Evolutionary conservation across 2,329 filamentous ascomycete species (phyloP), one percentile per base, ranked within the genome.

Genomic region (Fusarium piperis): DNA sequence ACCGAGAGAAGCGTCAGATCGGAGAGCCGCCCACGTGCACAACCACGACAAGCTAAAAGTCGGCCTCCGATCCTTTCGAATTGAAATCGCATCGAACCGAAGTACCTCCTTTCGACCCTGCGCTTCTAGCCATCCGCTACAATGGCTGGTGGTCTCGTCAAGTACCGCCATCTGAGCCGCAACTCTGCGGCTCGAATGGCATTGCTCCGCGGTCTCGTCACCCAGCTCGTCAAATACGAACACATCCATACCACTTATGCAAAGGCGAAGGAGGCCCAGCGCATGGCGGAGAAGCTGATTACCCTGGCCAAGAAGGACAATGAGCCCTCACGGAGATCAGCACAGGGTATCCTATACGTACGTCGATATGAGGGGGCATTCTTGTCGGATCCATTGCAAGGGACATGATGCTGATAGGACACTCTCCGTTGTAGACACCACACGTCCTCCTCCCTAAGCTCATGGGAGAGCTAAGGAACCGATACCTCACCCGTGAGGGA

Each of bases 251-350:
- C 96, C 57, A 97, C 96, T 84, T 98, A 93, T 88, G 91, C 92
- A 81, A 98, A 98, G 85, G 96, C 96, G 53, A 99, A 98, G 84
- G 96, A 99, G 85, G 93, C 96, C 20, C 96, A 99, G 84, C 89
- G 93, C 46, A 82, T 98, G 75, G 96, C 95, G 9, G 96, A 99
- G 80, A 97, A 97, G 86, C 86, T 98, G 74, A 95, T 99, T 78
- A 98, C 95, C 6, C 82, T 97, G 76, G 95, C 93, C 20, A 99
- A 98, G 88, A 93, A 91, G 84, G 94, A 98, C 81, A 97, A 95
- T 41, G 92, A 94, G 78, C 93, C 94, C 20, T 92, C 92, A 67
- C 88, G 89, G 80, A 87, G 90, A 79, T 89, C 89, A 74, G 95
- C 94, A n/a, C 85, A 92, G 77, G 89, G 89, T 39, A 94, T 95